Evolutionary conservation across 306 rosid genomes (phyloP).

Genomic region (Fagus crenata): DNA sequence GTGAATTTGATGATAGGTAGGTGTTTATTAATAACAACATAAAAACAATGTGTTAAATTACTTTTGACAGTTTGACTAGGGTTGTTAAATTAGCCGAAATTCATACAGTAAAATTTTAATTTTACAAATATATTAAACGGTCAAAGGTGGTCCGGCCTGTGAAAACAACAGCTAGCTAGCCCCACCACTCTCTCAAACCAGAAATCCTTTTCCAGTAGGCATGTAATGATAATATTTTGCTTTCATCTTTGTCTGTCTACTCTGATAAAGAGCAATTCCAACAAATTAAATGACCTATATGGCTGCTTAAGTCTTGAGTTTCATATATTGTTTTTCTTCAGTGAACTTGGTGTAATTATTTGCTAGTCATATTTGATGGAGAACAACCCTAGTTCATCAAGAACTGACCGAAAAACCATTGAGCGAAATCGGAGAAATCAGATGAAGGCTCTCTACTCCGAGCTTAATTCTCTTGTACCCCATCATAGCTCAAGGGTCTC

Average conservation of each 20-base stretch:
- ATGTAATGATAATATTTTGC: constrained; percentile 24
- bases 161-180: background rate
- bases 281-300: background rate
- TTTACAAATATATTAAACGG: background rate
- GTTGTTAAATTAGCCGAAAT: constrained; percentile 22
- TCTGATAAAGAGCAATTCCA: constrained; percentile 20
- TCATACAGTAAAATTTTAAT: constrained; percentile 1
- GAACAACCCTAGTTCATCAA: constrained; percentile 55
- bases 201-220: constrained; percentile 30
- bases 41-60: no score
- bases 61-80: background rate
- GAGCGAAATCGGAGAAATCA: constrained; percentile 68
- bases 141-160: constrained; percentile 11
- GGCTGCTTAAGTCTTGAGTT: background rate
- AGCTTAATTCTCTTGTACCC: constrained; percentile 60
- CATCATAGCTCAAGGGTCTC: constrained; percentile 50
- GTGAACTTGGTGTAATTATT: background rate
- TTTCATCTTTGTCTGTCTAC: constrained; percentile 15
- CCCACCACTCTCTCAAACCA: constrained; percentile 30
- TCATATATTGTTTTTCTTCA: background rate
- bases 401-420: constrained; percentile 57
- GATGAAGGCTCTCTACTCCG: constrained; percentile 61
- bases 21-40: no score
- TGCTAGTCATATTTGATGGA: constrained; percentile 35
- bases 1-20: no score